Evolutionary conservation across 2,329 filamentous ascomycete species (phyloP), one percentile per base, ranked within the genome.

Genomic region (Diaporthe ilicicola): DNA sequence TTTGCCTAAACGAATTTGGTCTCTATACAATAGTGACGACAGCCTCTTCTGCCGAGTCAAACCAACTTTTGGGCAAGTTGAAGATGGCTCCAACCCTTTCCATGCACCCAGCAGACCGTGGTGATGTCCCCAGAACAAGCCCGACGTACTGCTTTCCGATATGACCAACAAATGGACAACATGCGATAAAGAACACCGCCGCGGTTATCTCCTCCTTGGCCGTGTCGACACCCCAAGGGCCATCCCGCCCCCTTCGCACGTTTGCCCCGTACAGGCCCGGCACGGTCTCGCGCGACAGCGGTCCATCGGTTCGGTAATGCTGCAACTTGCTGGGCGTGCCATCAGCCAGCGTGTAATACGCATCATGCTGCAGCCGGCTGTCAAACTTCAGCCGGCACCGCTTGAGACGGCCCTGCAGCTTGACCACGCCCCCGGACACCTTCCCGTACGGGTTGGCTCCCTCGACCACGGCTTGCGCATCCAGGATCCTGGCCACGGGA

Each of bases 231-330:
- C 59, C 27, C 6, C 29, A 62, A 5, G 59, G 59, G 12, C 59
- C 59, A 24, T 34, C 42, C 2, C 59, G 59, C 3, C 10, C 59
- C 42, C 59, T 48, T 10, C 59, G 42, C 27, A 22, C 59, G 3
- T 48, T 62, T 0, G 13, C 42, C 2, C 42, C 42, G 9, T 37
- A 37, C 2, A 42, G 59, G 3, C 59, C 59, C 2, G 42, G 27
- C 42, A 62, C 42, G 17, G 59, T 12, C 59, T 62, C 59, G 27
- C 42, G 59, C 15, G 59, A 37, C 2, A 62, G 59, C 4, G 59
- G 59, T 8, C 59, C 59, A n/a, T 62, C 59, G 22, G 59, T 62
- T 29, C 59, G 42, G n/a, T 62, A 62, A n/a, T 62, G 59, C 42
- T 62, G 59, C 10, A 17, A 1, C 59, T 62, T 62, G 59, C 59